Conservation (phyloP, 768 basidiomycete genomes). For the Lactarius pseudohatsudake region DNA sequence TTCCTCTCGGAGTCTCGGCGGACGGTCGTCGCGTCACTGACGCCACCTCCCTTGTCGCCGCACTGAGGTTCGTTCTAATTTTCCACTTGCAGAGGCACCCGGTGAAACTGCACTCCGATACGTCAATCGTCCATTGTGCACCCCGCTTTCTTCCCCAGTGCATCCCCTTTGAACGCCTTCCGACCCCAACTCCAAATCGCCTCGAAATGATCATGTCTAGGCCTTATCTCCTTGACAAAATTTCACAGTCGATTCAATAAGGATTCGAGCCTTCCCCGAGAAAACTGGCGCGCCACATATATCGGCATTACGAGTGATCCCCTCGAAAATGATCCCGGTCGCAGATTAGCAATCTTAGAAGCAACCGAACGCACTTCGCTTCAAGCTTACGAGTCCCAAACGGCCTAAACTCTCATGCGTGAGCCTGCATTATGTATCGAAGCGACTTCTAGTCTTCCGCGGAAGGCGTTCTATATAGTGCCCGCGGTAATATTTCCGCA, state of each 20-base stretch:
- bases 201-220: not conserved
- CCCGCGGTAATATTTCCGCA: not conserved
- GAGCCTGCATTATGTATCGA: not conserved
- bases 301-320: not conserved
- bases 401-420: not conserved
- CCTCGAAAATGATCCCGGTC: not conserved
- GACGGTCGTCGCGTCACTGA: not conserved
- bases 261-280: not conserved
- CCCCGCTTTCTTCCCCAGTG: not conserved
- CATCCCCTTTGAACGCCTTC: not conserved
- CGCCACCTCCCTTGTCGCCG: not conserved
- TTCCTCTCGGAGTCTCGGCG: not conserved
- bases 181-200: not conserved
- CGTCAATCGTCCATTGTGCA: not conserved
- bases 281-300: not conserved
- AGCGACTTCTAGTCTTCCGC: not conserved
- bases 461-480: not conserved
- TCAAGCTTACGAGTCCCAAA: not conserved
- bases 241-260: not conserved
- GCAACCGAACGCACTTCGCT: not conserved
- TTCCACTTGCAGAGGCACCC: not conserved
- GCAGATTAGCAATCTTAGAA: not conserved
- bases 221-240: not conserved
- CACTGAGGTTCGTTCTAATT: not conserved
- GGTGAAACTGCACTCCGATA: not conserved